Percentiles rank a stretch among this genome's conserved stretches.
These are phyloP conservation scores for Zymoseptoria brevis DNA, from an alignment of 2,329 filamentous ascomycete genomes.

Conservation along the genomic window DNA sequence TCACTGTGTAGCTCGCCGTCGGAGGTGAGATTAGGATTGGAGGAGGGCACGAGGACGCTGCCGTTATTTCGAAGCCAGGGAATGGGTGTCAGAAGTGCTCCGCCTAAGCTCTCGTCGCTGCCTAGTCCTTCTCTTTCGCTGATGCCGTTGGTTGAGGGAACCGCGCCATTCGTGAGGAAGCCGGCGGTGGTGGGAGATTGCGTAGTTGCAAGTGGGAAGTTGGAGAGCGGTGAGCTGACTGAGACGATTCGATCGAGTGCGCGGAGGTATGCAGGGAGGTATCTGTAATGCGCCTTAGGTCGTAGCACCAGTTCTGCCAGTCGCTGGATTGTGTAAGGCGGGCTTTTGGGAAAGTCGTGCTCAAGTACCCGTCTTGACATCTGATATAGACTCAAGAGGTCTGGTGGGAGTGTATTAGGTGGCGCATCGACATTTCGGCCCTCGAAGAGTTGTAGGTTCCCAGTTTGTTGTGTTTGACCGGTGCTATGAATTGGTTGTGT, in stretches of 20 bases:
- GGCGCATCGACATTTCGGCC: conserved; percentile 28
- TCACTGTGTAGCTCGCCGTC: conserved; percentile 57
- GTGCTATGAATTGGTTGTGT: not conserved
- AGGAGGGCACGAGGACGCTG: conserved; percentile 7
- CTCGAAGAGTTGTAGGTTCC: not conserved
- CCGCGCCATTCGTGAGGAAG: conserved; percentile 41
- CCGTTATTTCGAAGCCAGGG: conserved; percentile 59
- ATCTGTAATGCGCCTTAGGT: conserved; percentile 72
- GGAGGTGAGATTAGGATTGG: conserved; percentile 21
- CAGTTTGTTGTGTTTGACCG: not conserved
- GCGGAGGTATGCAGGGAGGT: conserved; percentile 75
- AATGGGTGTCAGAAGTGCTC: conserved; percentile 86
- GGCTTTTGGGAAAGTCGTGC: conserved; percentile 59
- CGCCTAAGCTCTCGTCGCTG: conserved; percentile 81
- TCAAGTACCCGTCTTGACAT: conserved; percentile 25
- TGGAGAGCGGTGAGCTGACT: conserved; percentile 72
- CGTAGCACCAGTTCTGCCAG: conserved; percentile 75
- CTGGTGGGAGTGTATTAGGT: conserved; percentile 52
- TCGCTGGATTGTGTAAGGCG: conserved; percentile 88
- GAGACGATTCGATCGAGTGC: conserved; percentile 85
- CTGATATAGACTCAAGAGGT: conserved; percentile 50
- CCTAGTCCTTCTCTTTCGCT: conserved; percentile 51
- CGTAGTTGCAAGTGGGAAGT: conserved; percentile 70
- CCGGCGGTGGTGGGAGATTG: conserved; percentile 36
- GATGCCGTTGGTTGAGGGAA: conserved; percentile 54